These are phyloP conservation scores for Helianthus annuus DNA, from an alignment of 129 eudicot species.

Conservation along the genomic window HanXRQr2.0-SUNRISE NC_035447.2:101104773-101105272, in stretches of 20 bases:
- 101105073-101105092: conserved; percentile 64
- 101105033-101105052: conserved; percentile 50
- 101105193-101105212: conserved; percentile 18
- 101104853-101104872: neutral
- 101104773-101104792: conserved; percentile 88
- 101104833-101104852: conserved; percentile 65
- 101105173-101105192: neutral
- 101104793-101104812: conserved; percentile 95
- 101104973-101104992: neutral
- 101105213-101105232: too few relatives aligned
- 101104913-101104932: too few relatives aligned
- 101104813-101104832: conserved; percentile 78
- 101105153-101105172: conserved; percentile 93
- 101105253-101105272: conserved; percentile 25
- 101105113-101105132: conserved; percentile 57
- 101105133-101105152: conserved; percentile 45
- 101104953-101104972: conserved; percentile 5
- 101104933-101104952: too few relatives aligned
- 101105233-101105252: too few relatives aligned
- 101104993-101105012: neutral
- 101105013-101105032: conserved; percentile 56
- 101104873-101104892: too few relatives aligned
- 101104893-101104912: too few relatives aligned
- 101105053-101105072: conserved; percentile 38
- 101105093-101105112: conserved; percentile 50